phyloP scores from a whole-genome alignment of 2,329 filamentous ascomycete genomes.

The Graphilbum ipis-grandicollis region DNA sequence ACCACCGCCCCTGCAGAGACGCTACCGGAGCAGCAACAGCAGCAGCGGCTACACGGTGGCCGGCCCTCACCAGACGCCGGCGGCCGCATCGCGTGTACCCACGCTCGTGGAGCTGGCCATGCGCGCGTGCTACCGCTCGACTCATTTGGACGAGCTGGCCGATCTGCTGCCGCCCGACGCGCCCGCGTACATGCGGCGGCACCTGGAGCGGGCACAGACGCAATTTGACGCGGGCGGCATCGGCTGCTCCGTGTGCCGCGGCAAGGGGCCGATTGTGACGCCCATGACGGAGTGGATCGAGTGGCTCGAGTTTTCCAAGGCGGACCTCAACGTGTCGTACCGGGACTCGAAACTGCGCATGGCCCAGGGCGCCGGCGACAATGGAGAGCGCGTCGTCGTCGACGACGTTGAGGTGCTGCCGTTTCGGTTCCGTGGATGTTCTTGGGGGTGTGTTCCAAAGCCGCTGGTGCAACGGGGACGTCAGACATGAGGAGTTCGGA shows the following conservation, averaged over 20 bases:
- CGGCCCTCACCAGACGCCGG: background rate
- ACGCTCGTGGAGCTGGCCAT: constrained; percentile 35
- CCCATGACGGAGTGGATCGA: constrained; percentile 44
- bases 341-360: constrained; percentile 5
- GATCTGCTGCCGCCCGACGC: constrained; percentile 23
- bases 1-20: constrained; percentile 2
- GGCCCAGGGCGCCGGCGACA: background rate
- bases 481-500: too few species aligned
- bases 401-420: constrained; percentile 22
- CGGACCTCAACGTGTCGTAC: constrained; percentile 2
- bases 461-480: background rate
- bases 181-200: constrained; percentile 20
- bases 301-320: constrained; percentile 30
- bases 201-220: constrained; percentile 21
- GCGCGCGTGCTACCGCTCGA: constrained; percentile 25
- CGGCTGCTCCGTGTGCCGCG: constrained; percentile 33
- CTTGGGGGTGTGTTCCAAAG: constrained; percentile 27
- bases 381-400: constrained; percentile 14
- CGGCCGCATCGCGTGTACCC: constrained; percentile 18
- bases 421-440: constrained; percentile 30
- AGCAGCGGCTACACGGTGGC: background rate
- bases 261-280: constrained; percentile 21
- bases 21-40: too few species aligned
- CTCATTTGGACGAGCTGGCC: constrained; percentile 23
- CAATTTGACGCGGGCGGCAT: constrained; percentile 30